These are phyloP conservation scores for Agastache rugosa DNA, from an alignment of 257 asterid species.

Conservation along the genomic window DNA sequence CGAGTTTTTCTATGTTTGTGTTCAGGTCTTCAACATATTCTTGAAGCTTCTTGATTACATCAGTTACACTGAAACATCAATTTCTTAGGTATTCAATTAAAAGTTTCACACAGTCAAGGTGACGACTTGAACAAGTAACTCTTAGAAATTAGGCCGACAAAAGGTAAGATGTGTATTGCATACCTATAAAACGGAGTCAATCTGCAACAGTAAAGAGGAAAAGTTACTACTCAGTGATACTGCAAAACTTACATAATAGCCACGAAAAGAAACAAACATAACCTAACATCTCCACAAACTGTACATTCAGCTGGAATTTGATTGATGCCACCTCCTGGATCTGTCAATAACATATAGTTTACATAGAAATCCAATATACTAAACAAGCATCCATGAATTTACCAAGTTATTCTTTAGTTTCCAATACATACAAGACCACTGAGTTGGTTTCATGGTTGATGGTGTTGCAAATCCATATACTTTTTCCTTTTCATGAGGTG, in stretches of 20 bases:
- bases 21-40: conserved; percentile 86
- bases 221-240: conserved; percentile 39
- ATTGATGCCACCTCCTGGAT: conserved; percentile 99
- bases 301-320: conserved; percentile 96
- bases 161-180: conserved; percentile 18
- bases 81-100: conserved; percentile 21
- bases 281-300: conserved; percentile 95
- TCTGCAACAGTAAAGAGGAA: conserved; percentile 55
- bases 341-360: conserved; percentile 47
- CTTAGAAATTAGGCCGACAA: conserved; percentile 8
- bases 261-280: conserved; percentile 30
- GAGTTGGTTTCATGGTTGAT: conserved; percentile 98
- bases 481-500: conserved; percentile 81
- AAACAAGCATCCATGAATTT: conserved; percentile 28
- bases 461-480: conserved; percentile 94
- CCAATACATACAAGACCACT: conserved; percentile 82
- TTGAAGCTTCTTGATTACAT: conserved; percentile 71
- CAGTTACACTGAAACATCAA: conserved; percentile 66
- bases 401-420: conserved; percentile 12
- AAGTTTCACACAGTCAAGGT: conserved; percentile 12
- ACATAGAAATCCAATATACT: conserved; percentile 22
- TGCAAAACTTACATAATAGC: conserved; percentile 26
- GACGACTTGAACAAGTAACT: conserved; percentile 6
- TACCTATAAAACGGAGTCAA: conserved; percentile 98
- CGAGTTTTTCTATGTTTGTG: conserved; percentile 77